A percentile compares a stretch with the other conserved stretches of the same genome.
Evolutionary conservation across 495 filamentous ascomycete genomes (phyloP).

Genomic region (Aspergillus ellipticus): DNA sequence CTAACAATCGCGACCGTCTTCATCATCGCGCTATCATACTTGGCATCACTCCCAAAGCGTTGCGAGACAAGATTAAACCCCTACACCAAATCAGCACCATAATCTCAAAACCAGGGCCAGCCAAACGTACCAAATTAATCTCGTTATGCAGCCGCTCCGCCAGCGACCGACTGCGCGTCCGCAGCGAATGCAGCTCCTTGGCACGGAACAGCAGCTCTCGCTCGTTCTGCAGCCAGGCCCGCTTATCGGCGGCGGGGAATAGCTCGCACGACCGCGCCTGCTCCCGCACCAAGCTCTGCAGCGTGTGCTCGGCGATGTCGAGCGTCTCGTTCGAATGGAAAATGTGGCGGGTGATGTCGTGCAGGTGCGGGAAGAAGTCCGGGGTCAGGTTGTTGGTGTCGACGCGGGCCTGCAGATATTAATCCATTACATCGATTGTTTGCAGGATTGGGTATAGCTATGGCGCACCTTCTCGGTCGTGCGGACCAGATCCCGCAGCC

Average conservation of each 20-base stretch:
- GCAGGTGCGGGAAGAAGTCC: conserved; percentile 11
- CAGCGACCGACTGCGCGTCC: conserved; percentile 17
- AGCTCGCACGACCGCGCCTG: conserved; percentile 20
- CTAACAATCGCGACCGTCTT: conserved; percentile 31
- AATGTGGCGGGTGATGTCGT: conserved; percentile 47
- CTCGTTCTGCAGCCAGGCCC: conserved; percentile 12
- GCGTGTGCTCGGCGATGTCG: conserved; percentile 32
- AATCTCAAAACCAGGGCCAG: not conserved
- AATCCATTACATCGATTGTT: no score
- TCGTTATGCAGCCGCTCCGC: conserved; percentile 38
- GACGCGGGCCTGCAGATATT: not conserved
- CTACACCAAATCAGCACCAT: conserved; percentile 29
- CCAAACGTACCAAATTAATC: conserved; percentile 35
- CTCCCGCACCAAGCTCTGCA: conserved; percentile 31
- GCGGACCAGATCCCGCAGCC: conserved; percentile 12
- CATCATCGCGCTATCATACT: conserved; percentile 33
- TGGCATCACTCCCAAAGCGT: conserved; percentile 27
- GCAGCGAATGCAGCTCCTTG: conserved; percentile 19
- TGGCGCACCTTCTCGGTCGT: conserved; percentile 12
- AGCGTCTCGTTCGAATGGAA: conserved; percentile 46
- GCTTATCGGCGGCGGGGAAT: not conserved
- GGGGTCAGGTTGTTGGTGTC: not conserved
- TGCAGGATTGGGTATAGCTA: no score
- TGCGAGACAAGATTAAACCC: conserved; percentile 32
- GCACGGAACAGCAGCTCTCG: conserved; percentile 12